A percentile compares a stretch with the other conserved stretches of the same genome.
These are phyloP conservation scores for Calonectria pteridis DNA, from an alignment of 2,329 filamentous ascomycete genomes.

Conservation along the genomic window DNA sequence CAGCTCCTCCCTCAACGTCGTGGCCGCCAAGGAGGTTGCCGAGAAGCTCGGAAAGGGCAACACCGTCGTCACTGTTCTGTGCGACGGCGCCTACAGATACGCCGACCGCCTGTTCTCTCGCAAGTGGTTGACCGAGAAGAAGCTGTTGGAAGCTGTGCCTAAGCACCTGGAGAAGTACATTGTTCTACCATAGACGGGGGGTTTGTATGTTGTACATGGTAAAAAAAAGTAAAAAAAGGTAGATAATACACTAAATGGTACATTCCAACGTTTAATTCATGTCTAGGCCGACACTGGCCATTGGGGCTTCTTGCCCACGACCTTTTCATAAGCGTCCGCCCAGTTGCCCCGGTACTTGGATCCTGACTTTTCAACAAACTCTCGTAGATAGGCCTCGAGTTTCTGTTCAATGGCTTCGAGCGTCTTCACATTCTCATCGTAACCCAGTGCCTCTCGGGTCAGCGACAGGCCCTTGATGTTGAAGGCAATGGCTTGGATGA, in stretches of 20 bases:
- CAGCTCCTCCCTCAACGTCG: conserved; percentile 94
- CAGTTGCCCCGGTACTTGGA: conserved; percentile 34
- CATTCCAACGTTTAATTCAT: conserved; percentile 31
- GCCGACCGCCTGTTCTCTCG: conserved; percentile 92
- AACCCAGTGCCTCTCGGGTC: conserved; percentile 56
- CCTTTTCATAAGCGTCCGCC: conserved; percentile 42
- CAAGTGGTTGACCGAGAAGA: conserved; percentile 92
- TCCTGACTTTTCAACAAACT: conserved; percentile 40
- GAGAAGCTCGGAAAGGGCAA: conserved; percentile 89
- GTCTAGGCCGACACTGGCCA: conserved; percentile 38
- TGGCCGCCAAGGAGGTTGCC: conserved; percentile 93
- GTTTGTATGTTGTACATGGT: conserved; percentile 42
- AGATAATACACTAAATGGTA: conserved; percentile 45
- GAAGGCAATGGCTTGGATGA: conserved; percentile 46
- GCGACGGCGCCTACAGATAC: conserved; percentile 97
- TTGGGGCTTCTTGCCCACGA: conserved; percentile 44
- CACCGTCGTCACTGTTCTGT: conserved; percentile 93
- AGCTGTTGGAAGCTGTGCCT: conserved; percentile 83
- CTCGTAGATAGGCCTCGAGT: conserved; percentile 53
- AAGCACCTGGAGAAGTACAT: conserved; percentile 93
- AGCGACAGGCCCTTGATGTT: conserved; percentile 58
- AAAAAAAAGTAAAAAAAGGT: conserved; percentile 30
- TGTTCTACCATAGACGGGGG: conserved; percentile 76
- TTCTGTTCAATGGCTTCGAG: conserved; percentile 56
- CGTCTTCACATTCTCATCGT: conserved; percentile 34